Base-by-base conservation (phyloP, 208 protist genomes). In the Acanthamoeba healyi region DNA sequence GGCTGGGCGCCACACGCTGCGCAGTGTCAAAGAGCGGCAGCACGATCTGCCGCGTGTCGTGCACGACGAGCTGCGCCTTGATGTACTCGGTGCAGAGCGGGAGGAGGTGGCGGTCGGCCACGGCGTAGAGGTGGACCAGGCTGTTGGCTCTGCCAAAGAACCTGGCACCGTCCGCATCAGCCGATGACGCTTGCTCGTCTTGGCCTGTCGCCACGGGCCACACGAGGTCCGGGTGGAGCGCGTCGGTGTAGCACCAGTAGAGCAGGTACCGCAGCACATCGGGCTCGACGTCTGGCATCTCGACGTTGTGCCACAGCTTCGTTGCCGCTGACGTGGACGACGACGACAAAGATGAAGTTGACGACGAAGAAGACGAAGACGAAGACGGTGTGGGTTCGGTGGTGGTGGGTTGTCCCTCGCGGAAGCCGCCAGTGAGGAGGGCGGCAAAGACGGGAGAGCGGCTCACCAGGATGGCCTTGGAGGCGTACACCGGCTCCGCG, bases 51-150 rank as follows among this genome's bases (percentile, higher is more conserved):
- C n/a, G n/a, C n/a, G n/a, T n/a, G n/a, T n/a, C n/a, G n/a, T n/a
- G n/a, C n/a, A n/a, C n/a, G n/a, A n/a, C n/a, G n/a, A n/a, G n/a
- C n/a, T n/a, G n/a, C n/a, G n/a, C n/a, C n/a, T n/a, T n/a, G n/a
- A n/a, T n/a, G n/a, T n/a, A n/a, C n/a, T n/a, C n/a, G n/a, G n/a
- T n/a, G n/a, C n/a, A n/a, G n/a, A n/a, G 44, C 44, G 44, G 7
- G 14, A 70, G 24, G 9, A 70, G 24, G 61, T 36, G 17, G 32
- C 32, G 61, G 14, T 70, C 61, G 24, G 61, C 61, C 61, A 15
- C 61, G 24, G 61, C 61, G 32, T 70, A 70, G n/a, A 70, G 32
- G 61, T 70, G 61, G 32, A 70, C 61, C n/a, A 70, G 61, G n/a
- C 17, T 15, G 44, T n/a, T n/a, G n/a, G n/a, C n/a, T n/a, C n/a